Base-by-base conservation (phyloP, 192 early-diverging fungal genomes). In the Rhizophagus clarus region DNA sequence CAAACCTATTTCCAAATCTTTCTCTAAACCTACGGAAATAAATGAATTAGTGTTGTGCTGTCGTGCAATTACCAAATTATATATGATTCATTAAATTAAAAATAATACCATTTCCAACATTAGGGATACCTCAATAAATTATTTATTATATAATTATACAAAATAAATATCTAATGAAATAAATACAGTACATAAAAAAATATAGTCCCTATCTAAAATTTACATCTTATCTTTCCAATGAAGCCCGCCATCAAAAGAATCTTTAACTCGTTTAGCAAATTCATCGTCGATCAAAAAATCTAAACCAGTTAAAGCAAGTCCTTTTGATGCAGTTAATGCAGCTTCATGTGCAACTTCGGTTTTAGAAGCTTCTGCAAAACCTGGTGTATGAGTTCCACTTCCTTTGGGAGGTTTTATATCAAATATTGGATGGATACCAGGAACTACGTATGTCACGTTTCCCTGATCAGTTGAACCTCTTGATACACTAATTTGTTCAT, bases 391-490 rank as follows among this genome's bases (percentile, higher is more conserved):
- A 68, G 90, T 91, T 0, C 83, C 80, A 45, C 0, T 2, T 17
- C 22, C 10, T 42, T 7, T 7, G 9, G 88, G 85, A 14, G 88
- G 6, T 32, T 31, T n/a, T 14, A 63, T 76, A 63, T 76, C 40
- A 61, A 37, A 79, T 45, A 79, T 3, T 56, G 47, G 0, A 72
- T 90, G 89, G 64, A 90, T 82, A 17, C 87, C 84, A 42, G 93
- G 91, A 12, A 91, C 87, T 34, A 81, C 81, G 26, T 92, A 88
- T n/a, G 89, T 89, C 45, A 94, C 85, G 67, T 95, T 94, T 40
- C 93, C 94, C 80, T 91, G 88, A 82, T 94, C 94, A 5, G 94
- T 92, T 8, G 87, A 88, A 0, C 90, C 94, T 56, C 82, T 83
- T 1, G 67, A 61, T 9, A 42, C 6, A 12, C 69, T 32, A 15